phyloP scores from a whole-genome alignment of 129 eudicot genomes.

The Rutidosis leptorrhynchoides region DNA sequence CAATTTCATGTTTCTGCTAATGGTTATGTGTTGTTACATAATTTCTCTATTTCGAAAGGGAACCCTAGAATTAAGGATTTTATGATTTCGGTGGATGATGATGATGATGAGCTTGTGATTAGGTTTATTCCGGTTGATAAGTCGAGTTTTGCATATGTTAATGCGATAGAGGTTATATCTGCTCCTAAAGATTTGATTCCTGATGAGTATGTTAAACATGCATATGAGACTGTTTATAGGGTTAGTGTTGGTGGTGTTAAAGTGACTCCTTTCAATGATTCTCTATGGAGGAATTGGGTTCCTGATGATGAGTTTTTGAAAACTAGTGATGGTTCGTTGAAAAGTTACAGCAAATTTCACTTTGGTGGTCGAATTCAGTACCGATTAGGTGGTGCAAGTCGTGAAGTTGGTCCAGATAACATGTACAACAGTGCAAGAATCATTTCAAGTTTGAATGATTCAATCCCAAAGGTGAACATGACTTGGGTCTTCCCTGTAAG shows the following conservation, averaged over 20 bases:
- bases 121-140: slow-evolving; percentile 48
- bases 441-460: slow-evolving; percentile 38
- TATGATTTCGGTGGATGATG: slow-evolving; percentile 59
- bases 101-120: slow-evolving; percentile 56
- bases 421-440: slow-evolving; percentile 75
- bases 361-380: slow-evolving; percentile 76
- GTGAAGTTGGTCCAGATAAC: slow-evolving; percentile 88
- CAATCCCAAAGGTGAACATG: slow-evolving; percentile 41
- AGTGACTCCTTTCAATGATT: slow-evolving; percentile 94
- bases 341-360: slow-evolving; percentile 33
- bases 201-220: slow-evolving; percentile 46
- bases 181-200: slow-evolving; percentile 79
- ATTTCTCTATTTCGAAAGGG: slow-evolving; percentile 37
- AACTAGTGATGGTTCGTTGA: slow-evolving; percentile 24
- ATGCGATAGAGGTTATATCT: slow-evolving; percentile 85
- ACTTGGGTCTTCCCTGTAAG: slow-evolving; percentile 68
- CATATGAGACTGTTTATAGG: slow-evolving; percentile 43
- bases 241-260: slow-evolving; percentile 78
- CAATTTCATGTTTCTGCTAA: slow-evolving; percentile 79
- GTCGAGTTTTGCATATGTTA: slow-evolving; percentile 60
- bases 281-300: slow-evolving; percentile 91
- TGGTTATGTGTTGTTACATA: slow-evolving; percentile 57
- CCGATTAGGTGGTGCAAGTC: slow-evolving; percentile 73
- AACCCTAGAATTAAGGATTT: slow-evolving; percentile 55
- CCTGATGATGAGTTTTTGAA: slow-evolving; percentile 64